A percentile compares a stretch with the other conserved stretches of the same genome.
These are phyloP conservation scores for Neurospora terricola DNA, from an alignment of 495 filamentous ascomycete genomes.

Conservation along the genomic window DNA sequence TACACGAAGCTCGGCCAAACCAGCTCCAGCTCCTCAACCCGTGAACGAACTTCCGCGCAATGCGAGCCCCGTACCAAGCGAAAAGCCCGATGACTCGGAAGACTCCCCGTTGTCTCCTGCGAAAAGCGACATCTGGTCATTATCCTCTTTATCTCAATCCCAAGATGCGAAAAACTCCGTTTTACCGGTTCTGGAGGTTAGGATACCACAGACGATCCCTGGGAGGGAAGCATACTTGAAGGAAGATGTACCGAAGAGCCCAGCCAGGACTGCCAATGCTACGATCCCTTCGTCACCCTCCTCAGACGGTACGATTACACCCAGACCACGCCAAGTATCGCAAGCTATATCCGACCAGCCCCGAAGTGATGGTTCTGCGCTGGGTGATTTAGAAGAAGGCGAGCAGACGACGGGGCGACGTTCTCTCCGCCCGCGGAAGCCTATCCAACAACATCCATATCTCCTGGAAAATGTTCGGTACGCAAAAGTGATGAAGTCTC, in stretches of 20 bases:
- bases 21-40: neutral
- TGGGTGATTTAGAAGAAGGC: conserved; percentile 8
- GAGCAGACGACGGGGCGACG: conserved; percentile 18
- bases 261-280: neutral
- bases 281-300: neutral
- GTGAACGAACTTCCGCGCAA: neutral
- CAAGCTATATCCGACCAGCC: neutral
- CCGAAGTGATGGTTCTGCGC: neutral
- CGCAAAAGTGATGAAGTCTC: conserved; percentile 44
- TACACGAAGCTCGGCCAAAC: neutral
- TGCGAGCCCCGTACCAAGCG: neutral
- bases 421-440: conserved; percentile 56
- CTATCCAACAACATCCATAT: conserved; percentile 70
- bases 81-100: neutral
- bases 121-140: neutral
- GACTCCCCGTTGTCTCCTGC: neutral
- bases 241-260: neutral
- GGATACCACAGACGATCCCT: neutral
- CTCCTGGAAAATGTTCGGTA: conserved; percentile 59
- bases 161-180: neutral
- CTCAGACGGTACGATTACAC: neutral
- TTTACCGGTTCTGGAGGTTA: neutral
- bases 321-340: neutral
- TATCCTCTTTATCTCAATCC: neutral
- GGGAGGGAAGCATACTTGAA: neutral